A percentile compares a stretch with the other conserved stretches of the same genome.
These are phyloP conservation scores for Colletotrichum nymphaeae DNA, from an alignment of 2,329 filamentous ascomycete species.

Conservation along the genomic window DNA sequence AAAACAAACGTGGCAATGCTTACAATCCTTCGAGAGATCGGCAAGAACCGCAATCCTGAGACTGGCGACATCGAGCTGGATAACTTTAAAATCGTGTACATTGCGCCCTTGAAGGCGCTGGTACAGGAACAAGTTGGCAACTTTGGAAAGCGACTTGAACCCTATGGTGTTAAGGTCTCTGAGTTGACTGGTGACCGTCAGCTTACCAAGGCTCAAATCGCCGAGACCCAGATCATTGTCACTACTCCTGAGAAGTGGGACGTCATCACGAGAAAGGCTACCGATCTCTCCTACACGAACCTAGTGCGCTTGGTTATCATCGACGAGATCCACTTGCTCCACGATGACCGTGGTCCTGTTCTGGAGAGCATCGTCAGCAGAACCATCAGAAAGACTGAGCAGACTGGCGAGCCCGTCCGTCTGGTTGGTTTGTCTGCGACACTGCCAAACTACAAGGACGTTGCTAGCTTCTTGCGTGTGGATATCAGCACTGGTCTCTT, in stretches of 20 bases:
- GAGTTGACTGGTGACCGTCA: slow-evolving; percentile 98
- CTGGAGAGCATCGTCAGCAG: slow-evolving; percentile 96
- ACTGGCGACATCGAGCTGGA: slow-evolving; percentile 97
- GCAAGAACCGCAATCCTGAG: slow-evolving; percentile 88
- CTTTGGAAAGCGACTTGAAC: slow-evolving; percentile 89
- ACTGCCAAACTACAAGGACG: slow-evolving; percentile 95
- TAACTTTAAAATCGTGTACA: slow-evolving; percentile 98
- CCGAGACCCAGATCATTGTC: slow-evolving; percentile 97
- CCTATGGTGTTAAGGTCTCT: slow-evolving; percentile 92
- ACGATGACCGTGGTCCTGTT: slow-evolving; percentile 96
- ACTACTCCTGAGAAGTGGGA: slow-evolving; percentile 99
- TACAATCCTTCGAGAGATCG: slow-evolving; percentile 94
- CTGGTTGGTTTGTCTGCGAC: slow-evolving; percentile 95
- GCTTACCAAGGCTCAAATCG: slow-evolving; percentile 97
- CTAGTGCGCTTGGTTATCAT: slow-evolving; percentile 97
- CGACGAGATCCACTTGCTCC: slow-evolving; percentile 96
- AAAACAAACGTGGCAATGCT: slow-evolving; percentile 99
- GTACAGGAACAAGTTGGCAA: slow-evolving; percentile 99
- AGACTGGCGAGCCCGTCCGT: slow-evolving; percentile 92
- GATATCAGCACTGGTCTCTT: slow-evolving; percentile 88
- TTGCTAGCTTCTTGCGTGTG: slow-evolving; percentile 93
- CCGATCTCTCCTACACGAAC: slow-evolving; percentile 95
- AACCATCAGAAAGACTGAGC: slow-evolving; percentile 92
- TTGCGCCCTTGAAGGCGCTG: slow-evolving; percentile 93
- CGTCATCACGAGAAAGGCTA: slow-evolving; percentile 97